Base-by-base conservation (phyloP, 179 eudicot genomes). In the Monotropa hypopitys region DNA sequence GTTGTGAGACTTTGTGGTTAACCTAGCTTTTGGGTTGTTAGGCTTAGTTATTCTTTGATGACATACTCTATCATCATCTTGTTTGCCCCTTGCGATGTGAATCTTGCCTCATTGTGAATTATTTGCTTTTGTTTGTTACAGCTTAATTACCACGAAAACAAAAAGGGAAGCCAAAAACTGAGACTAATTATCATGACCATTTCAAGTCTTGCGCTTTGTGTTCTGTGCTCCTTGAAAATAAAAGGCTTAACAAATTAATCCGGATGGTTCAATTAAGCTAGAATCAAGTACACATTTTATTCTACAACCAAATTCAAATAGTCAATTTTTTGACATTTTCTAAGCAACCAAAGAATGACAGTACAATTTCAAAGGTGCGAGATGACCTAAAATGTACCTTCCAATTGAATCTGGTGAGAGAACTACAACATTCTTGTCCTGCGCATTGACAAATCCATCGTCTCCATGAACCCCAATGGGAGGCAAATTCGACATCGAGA, bases 321-420 rank as follows among this genome's bases (percentile, higher is more conserved):
- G 13, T 46, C 28, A 26, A 16, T 20, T 42, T 26, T 59, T 21
- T 54, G 5, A 30, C 43, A 75, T 62, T 45, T 45, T 75, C 57
- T 43, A 43, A 57, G 8, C 33, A 72, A 46, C 69, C 72, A 49
- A 43, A 51, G 6, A 42, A 70, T 0, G 40, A 5, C 3, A 38
- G 40, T 38, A 38, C 2, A 26, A 32, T 50, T 49, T 23, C 72
- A 61, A 28, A 65, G 8, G 40, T 7, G 51, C 21, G 0, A 18
- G 49, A 57, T 35, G 16, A 45, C 20, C 32, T 30, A 28, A 7
- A 30, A 40, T 47, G 57, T 88, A 93, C 98, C 98, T 90, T 70
- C 88, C 90, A 45, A 87, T 21, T 5, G 94, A 90, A 81, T 84
- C 88, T 46, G 88, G 65, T 7, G 87, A 83, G 2, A 88, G 83